Conservation (phyloP, 345 rosid genomes). For the Heritiera fomes region DNA sequence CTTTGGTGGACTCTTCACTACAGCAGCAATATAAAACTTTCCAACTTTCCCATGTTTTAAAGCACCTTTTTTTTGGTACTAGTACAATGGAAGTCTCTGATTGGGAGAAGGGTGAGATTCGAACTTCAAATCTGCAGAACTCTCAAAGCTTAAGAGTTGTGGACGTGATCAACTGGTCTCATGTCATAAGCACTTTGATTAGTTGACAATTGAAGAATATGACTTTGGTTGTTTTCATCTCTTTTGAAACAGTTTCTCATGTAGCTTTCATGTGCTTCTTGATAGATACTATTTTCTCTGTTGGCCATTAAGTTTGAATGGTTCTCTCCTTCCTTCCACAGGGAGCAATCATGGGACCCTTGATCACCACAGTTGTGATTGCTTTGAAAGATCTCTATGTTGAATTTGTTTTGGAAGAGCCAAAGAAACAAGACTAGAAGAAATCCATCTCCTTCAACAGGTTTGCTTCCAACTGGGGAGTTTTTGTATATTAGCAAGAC, state of each 20-base stretch:
- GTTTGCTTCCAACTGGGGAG: slow-evolving; percentile 21
- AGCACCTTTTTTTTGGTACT: not conserved
- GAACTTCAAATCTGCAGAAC: too few species aligned
- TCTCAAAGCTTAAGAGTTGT: too few species aligned
- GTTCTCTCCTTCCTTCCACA: slow-evolving; percentile 26
- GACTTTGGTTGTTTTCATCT: slow-evolving; percentile 5
- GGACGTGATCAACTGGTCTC: too few species aligned
- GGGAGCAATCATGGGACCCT: slow-evolving; percentile 99
- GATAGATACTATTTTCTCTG: slow-evolving; percentile 11
- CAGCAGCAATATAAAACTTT: not conserved
- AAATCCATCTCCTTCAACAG: not conserved
- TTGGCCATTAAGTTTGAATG: not conserved
- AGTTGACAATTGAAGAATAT: not conserved
- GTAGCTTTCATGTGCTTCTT: not conserved
- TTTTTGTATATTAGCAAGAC: slow-evolving; percentile 20
- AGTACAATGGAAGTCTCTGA: too few species aligned
- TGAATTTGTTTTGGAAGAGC: slow-evolving; percentile 75
- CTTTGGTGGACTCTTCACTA: not conserved
- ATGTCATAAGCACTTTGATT: too few species aligned
- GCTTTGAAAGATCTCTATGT: slow-evolving; percentile 87
- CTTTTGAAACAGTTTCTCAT: too few species aligned
- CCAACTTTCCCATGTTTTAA: not conserved
- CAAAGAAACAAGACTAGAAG: slow-evolving; percentile 44
- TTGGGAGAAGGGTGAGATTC: too few species aligned
- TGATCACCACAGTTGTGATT: slow-evolving; percentile 88